Evolutionary conservation across 2,329 filamentous ascomycete species (phyloP), one percentile per base, ranked within the genome.

Genomic region (Penicillium sp.): DNA sequence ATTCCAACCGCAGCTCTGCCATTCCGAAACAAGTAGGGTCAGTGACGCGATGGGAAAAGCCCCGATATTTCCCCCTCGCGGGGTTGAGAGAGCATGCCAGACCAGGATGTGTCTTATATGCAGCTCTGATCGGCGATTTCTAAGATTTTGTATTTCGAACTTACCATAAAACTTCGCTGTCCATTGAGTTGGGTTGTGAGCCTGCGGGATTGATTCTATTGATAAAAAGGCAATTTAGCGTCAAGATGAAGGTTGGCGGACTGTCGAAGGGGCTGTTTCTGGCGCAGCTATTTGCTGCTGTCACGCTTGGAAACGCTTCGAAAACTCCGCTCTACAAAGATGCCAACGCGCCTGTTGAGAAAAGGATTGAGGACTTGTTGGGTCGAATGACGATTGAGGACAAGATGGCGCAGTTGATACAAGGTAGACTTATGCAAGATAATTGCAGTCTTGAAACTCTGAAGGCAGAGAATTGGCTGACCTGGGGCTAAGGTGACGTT

Each of bases 331-430:
- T 64, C 1, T 89, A 88, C 78, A 88, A 86, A 66, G 76, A 89
- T 65, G 74, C 85, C 5, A 76, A 76, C 51, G 82, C 84, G 6
- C 73, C 82, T 7, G 75, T 89, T 13, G 83, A 88, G 47, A 81
- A 80, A 45, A 79, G 88, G 53, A 81, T 90, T 10, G 69, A 80
- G 9, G 87, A 90, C 66, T 78, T 91, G 5, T 72, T 91, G 47
- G 81, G 81, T 12, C 81, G 85, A 23, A 91, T 91, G 88, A 89
- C 85, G 0, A 80, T 89, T 49, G 79, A 87, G 63, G 88, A 91
- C 54, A 91, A 91, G 73, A 81, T 83, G 42, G 79, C 85, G 1
- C 88, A 90, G 67, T 75, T 87, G 60, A 77, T 86, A 26, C 85
- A 87, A 65, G 84, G 69, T 70, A 51, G 24, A 47, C 38, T 1